These are phyloP conservation scores for Claviceps africana DNA, from an alignment of 2,329 filamentous ascomycete genomes.

Conservation along the genomic window DNA sequence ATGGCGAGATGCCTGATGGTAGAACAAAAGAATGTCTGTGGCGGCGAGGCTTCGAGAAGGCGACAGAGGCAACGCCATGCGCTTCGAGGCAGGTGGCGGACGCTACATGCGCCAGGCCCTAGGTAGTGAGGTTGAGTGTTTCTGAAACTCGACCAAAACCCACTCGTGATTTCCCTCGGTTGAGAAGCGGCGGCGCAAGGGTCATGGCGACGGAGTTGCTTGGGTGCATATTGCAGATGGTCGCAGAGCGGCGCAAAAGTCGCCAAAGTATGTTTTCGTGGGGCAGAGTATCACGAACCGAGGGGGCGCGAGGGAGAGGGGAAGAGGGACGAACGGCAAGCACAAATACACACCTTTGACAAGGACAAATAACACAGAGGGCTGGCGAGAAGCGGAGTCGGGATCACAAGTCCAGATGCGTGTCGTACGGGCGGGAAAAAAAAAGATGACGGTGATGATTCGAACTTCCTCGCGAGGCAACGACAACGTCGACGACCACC, in stretches of 20 bases:
- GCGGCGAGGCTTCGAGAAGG: not conserved
- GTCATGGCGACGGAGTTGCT: not conserved
- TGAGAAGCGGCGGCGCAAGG: not conserved
- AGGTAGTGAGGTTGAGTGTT: not conserved
- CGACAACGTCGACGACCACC: constrained; percentile 7
- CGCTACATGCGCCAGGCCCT: not conserved
- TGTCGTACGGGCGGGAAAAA: not conserved
- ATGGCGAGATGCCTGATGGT: too few species aligned
- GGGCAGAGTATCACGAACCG: not conserved
- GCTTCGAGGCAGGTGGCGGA: not conserved
- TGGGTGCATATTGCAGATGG: not conserved
- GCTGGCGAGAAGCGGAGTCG: not conserved
- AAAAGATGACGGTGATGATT: not conserved
- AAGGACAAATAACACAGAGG: not conserved
- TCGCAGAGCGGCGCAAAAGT: constrained; percentile 1
- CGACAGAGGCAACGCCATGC: not conserved
- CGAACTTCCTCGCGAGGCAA: constrained; percentile 4
- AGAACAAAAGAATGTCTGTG: not conserved
- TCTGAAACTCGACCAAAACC: not conserved
- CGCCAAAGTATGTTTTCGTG: constrained; percentile 3
- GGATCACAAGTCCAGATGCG: not conserved
- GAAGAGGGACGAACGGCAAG: not conserved
- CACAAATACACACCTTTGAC: constrained; percentile 3
- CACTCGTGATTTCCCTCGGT: not conserved
- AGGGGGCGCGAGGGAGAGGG: not conserved